A percentile compares a stretch with the other conserved stretches of the same genome.
Evolutionary conservation across 1,284 basidiomycete species (phyloP).

Genomic region (Cryptococcus sp.): DNA sequence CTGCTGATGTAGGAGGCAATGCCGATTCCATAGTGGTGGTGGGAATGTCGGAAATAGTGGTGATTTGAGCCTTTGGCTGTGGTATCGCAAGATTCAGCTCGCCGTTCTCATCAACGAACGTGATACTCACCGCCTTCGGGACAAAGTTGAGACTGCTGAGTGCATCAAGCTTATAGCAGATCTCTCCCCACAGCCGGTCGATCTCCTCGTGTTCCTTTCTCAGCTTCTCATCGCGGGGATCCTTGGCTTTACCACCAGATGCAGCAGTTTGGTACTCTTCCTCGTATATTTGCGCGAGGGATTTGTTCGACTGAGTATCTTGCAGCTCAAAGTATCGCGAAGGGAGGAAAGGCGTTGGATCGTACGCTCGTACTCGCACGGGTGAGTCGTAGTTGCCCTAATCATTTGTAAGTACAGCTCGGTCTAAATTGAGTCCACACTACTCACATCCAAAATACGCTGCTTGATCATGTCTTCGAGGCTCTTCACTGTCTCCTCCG

Average conservation of each 20-base stretch:
- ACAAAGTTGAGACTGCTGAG: conserved; percentile 93
- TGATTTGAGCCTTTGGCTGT: conserved; percentile 89
- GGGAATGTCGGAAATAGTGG: conserved; percentile 80
- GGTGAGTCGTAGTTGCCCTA: conserved; percentile 84
- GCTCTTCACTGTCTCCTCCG: conserved; percentile 78
- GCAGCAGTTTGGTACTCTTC: conserved; percentile 77
- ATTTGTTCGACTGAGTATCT: conserved; percentile 83
- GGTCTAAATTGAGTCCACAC: neutral
- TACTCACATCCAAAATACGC: conserved; percentile 73
- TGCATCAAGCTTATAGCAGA: conserved; percentile 89
- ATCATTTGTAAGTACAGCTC: neutral
- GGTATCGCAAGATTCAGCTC: neutral
- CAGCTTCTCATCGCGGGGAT: conserved; percentile 86
- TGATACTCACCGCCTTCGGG: conserved; percentile 75
- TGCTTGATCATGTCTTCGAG: conserved; percentile 92
- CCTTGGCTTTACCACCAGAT: conserved; percentile 56
- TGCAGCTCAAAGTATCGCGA: conserved; percentile 86
- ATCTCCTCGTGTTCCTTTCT: conserved; percentile 87
- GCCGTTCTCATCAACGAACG: neutral
- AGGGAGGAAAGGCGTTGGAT: conserved; percentile 86
- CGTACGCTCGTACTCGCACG: conserved; percentile 71
- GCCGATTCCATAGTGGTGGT: conserved; percentile 88
- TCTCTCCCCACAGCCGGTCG: conserved; percentile 76
- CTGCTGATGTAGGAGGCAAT: conserved; percentile 76
- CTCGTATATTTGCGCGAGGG: conserved; percentile 94